phyloP scores from a whole-genome alignment of 78 protist species.

The Dictyostelium citrinum region DNA sequence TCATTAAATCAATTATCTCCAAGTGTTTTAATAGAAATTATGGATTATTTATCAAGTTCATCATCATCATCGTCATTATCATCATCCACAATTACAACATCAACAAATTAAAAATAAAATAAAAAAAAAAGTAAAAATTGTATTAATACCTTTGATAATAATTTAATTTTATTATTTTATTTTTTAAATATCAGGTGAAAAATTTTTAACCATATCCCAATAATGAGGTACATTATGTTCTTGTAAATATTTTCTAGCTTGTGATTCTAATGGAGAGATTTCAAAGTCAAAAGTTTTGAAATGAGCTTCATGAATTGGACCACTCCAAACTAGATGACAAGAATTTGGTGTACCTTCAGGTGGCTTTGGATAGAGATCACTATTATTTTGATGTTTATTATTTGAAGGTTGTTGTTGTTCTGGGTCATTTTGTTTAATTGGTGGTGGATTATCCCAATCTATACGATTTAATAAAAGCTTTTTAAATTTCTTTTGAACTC shows the following conservation, averaged over 20 bases:
- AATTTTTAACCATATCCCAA: conserved; percentile 69
- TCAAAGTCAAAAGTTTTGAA: conserved; percentile 17
- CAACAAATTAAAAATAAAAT: no score
- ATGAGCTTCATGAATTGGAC: conserved; percentile 46
- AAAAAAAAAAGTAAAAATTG: no score
- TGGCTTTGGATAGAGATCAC: neutral
- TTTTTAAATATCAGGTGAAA: neutral
- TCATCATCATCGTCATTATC: neutral
- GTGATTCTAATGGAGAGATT: conserved; percentile 23
- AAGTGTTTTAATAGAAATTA: neutral
- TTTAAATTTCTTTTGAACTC: conserved; percentile 17
- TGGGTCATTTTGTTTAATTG: neutral
- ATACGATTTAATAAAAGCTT: conserved; percentile 39
- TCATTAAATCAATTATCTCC: conserved; percentile 10
- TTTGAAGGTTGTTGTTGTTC: neutral
- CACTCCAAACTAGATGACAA: conserved; percentile 68
- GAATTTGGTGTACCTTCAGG: neutral
- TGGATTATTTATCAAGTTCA: neutral
- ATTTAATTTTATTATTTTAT: no score
- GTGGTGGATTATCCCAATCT: conserved; percentile 64
- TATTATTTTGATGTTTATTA: neutral
- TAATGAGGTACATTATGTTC: conserved; percentile 45
- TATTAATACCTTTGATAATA: no score
- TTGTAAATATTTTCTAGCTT: conserved; percentile 33
- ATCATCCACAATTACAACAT: neutral